Base-by-base conservation (phyloP, 108 stramenopile genomes). In the Nannochloropsis salina region DNA sequence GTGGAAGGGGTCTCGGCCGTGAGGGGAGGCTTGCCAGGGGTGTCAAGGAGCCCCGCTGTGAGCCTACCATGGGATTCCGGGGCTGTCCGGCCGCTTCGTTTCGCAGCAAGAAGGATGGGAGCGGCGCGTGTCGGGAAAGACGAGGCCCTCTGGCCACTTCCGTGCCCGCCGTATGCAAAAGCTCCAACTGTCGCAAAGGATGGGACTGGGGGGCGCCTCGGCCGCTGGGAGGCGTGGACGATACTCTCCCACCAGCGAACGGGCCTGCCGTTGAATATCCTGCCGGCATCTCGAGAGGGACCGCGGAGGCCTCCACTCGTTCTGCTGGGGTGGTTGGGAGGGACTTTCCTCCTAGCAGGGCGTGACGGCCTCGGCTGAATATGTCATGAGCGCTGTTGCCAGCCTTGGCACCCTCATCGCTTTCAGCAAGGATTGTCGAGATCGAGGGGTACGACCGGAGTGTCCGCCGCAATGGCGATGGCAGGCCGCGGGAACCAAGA, bases 351-450 rank as follows among this genome's bases (percentile, higher is more conserved):
- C 61, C 61, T 2, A 74, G n/a, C 3, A 74, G 61, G 20, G 6
- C 61, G 61, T 74, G 61, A n/a, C 61, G 61, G 61, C 61, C 61
- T 2, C 61, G 61, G n/a, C 61, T 74, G 2, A 74, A 74, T 74
- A 74, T 74, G 61, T 74, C 61, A 6, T 2, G 15, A n/a, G 20
- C n/a, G 61, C 61, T 74, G 61, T n/a, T 74, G 61, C 61, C n/a
- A n/a, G 20, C n/a, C 3, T 74, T 74, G 61, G 61, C n/a, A 74
- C 61, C 61, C 20, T 6, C n/a, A 2, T n/a, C n/a, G 61, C 61
- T 74, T 74, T 74, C 61, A 74, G 61, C 61, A 3, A 74, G 61
- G 61, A 74, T 74, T 3, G 61, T 74, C n/a, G 61, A 74, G 61
- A n/a, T 2, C 61, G 61, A 74, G 6, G 61, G 61, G n/a, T 74